Evolutionary conservation across 345 rosid species (phyloP).

Genomic region (Moricandia moricandioides): DNA sequence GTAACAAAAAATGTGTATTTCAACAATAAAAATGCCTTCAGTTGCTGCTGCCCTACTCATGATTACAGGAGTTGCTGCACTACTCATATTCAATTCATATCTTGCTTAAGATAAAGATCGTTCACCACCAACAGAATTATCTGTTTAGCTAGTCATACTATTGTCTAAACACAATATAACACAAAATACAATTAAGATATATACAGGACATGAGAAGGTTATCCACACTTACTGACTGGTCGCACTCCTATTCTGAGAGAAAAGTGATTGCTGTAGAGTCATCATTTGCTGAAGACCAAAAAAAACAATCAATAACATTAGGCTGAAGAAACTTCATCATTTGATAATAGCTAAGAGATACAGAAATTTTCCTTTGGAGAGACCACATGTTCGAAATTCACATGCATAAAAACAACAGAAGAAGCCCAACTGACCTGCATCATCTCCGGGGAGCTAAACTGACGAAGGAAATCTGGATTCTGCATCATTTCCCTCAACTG

Average conservation of each 20-base stretch:
- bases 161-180: slow-evolving; percentile 1
- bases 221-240: slow-evolving; percentile 54
- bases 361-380: not conserved
- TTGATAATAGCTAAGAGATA: slow-evolving; percentile 6
- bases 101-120: not conserved
- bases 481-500: slow-evolving; percentile 89
- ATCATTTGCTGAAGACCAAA: slow-evolving; percentile 53
- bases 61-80: not conserved
- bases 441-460: slow-evolving; percentile 71
- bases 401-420: not conserved
- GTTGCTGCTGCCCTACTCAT: not conserved
- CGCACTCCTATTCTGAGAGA: slow-evolving; percentile 62
- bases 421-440: slow-evolving; percentile 57
- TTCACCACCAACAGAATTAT: not conserved
- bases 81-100: not conserved
- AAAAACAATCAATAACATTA: slow-evolving; percentile 12
- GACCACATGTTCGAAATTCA: slow-evolving; percentile 4
- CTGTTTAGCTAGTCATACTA: not conserved
- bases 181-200: not conserved
- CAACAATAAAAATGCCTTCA: no score
- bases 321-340: slow-evolving; percentile 5
- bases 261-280: slow-evolving; percentile 59
- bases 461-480: slow-evolving; percentile 77
- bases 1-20: not conserved
- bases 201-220: not conserved